A percentile compares a stretch with the other conserved stretches of the same genome.
phyloP scores from a whole-genome alignment of 352 stramenopile species.

The Phytophthora parvispora region DNA sequence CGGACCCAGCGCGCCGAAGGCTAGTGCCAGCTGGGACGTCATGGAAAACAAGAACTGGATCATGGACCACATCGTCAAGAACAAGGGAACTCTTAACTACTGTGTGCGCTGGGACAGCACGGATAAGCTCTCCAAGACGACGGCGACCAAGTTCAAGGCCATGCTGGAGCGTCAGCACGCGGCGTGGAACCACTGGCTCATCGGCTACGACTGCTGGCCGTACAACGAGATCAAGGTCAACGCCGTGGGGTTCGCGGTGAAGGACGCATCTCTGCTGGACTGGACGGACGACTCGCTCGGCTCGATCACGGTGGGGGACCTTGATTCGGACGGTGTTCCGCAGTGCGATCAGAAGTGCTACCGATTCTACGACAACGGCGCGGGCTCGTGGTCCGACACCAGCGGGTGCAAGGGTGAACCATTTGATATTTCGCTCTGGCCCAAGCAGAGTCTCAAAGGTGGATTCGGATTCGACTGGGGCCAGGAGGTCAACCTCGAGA shows the following conservation, averaged over 20 bases:
- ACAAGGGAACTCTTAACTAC: constrained; percentile 48
- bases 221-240: constrained; percentile 18
- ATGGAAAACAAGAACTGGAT: constrained; percentile 33
- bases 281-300: constrained; percentile 16
- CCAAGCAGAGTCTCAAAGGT: constrained; percentile 23
- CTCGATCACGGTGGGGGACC: constrained; percentile 28
- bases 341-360: constrained; percentile 40
- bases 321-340: constrained; percentile 28
- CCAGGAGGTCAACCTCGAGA: neutral
- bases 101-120: constrained; percentile 47
- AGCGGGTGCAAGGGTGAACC: constrained; percentile 31
- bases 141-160: constrained; percentile 39
- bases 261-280: constrained; percentile 4
- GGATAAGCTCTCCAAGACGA: constrained; percentile 32
- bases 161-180: constrained; percentile 40
- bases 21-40: constrained; percentile 13
- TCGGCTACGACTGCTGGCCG: constrained; percentile 17
- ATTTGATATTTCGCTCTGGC: constrained; percentile 46
- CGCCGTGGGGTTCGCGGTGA: constrained; percentile 7
- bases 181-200: constrained; percentile 47
- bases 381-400: constrained; percentile 12
- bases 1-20: neutral
- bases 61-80: constrained; percentile 42
- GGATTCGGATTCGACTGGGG: constrained; percentile 25
- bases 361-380: constrained; percentile 31